phyloP scores from a whole-genome alignment of 345 rosid species.

The Sonneratia alba region DNA sequence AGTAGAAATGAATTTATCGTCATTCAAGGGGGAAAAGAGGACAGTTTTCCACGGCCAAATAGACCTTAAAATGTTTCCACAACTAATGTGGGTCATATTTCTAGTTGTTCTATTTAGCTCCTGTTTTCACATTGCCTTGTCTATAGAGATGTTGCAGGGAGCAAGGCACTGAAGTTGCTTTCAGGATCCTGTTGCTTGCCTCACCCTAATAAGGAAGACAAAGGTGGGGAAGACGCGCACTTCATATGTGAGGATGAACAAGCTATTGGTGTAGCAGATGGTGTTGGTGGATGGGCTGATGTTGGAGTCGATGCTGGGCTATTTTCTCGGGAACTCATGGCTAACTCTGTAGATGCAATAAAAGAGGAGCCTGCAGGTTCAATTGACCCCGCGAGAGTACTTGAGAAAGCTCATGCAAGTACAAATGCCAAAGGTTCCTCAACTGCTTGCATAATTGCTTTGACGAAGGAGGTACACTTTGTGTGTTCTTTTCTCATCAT shows the following conservation, averaged over 20 bases:
- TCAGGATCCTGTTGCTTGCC: slow-evolving; percentile 82
- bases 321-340: slow-evolving; percentile 82
- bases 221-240: slow-evolving; percentile 98
- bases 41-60: not conserved
- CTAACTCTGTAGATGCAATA: slow-evolving; percentile 65
- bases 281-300: slow-evolving; percentile 99
- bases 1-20: not conserved
- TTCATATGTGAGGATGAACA: slow-evolving; percentile 70
- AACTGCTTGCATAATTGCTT: slow-evolving; percentile 84
- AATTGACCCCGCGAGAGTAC: slow-evolving; percentile 62
- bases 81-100: not conserved
- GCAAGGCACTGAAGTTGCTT: slow-evolving; percentile 50
- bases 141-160: slow-evolving; percentile 28
- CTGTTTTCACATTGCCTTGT: slow-evolving; percentile 4
- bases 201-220: slow-evolving; percentile 88
- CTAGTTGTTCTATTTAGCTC: not conserved
- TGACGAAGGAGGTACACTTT: slow-evolving; percentile 52
- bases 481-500: not conserved
- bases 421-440: slow-evolving; percentile 85
- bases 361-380: slow-evolving; percentile 56
- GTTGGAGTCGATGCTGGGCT: slow-evolving; percentile 77
- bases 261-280: slow-evolving; percentile 94
- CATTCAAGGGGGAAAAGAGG: not conserved
- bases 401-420: slow-evolving; percentile 77
- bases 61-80: not conserved